Percentiles rank a stretch among this genome's conserved stretches.
phyloP scores from a whole-genome alignment of 2,329 filamentous ascomycete species.

The Paecilomyces dactylethromorphus region DNA sequence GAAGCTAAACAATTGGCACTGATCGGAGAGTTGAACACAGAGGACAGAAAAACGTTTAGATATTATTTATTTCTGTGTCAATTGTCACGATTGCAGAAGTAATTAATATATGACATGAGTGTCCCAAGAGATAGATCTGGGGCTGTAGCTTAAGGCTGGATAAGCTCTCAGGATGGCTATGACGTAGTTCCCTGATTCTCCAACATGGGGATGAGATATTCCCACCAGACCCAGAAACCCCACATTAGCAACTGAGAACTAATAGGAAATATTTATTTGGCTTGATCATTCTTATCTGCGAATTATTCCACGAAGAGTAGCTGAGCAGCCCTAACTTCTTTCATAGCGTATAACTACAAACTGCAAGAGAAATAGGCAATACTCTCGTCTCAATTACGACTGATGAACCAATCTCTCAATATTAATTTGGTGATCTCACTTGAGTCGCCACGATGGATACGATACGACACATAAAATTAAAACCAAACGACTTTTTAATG shows the following conservation, averaged over 20 bases:
- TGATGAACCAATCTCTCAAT: no score
- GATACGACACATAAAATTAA: not conserved
- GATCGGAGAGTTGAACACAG: not conserved
- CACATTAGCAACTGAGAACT: no score
- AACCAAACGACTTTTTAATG: not conserved
- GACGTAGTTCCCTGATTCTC: not conserved
- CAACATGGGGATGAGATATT: not conserved
- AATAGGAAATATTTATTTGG: not conserved
- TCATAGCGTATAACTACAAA: no score
- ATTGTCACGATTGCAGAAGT: not conserved
- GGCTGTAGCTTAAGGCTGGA: not conserved
- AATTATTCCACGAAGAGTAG: no score
- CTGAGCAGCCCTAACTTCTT: no score
- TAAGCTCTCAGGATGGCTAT: not conserved
- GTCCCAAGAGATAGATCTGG: not conserved
- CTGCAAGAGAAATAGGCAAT: not conserved
- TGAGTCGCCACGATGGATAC: not conserved
- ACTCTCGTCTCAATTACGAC: not conserved
- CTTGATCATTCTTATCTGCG: no score
- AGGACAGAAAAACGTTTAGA: not conserved
- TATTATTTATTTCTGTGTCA: not conserved
- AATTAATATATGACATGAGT: not conserved
- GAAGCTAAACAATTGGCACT: not conserved
- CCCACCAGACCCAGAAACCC: not conserved
- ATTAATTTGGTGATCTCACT: not conserved